A percentile compares a stretch with the other conserved stretches of the same genome.
These are phyloP conservation scores for Backusella sp. DNA, from an alignment of 192 early-diverging fungal genomes.

Conservation along the genomic window DNA sequence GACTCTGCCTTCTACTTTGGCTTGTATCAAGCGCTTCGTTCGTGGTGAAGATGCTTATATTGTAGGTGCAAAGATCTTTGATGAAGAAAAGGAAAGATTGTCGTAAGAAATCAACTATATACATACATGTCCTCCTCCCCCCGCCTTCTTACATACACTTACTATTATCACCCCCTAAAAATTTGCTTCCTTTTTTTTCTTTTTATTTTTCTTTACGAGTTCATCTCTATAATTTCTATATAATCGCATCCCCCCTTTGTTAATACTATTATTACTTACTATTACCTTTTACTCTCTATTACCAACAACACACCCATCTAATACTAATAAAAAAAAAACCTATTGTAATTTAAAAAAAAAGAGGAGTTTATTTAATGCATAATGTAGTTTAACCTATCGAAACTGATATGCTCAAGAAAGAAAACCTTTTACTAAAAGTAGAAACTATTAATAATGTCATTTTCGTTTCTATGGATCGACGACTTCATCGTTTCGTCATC, in stretches of 20 bases:
- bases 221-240: background rate
- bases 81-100: constrained; percentile 20
- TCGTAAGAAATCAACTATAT: background rate
- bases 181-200: background rate
- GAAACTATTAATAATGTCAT: background rate
- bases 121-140: background rate
- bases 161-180: background rate
- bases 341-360: background rate
- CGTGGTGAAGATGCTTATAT: constrained; percentile 36
- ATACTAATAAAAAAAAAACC: background rate
- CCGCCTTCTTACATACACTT: background rate
- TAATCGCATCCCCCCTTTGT: background rate
- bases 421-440: background rate
- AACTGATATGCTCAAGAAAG: background rate
- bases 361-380: background rate
- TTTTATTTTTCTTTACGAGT: background rate
- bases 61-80: constrained; percentile 41
- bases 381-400: background rate
- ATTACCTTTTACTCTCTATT: background rate
- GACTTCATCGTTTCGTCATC: background rate
- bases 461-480: background rate
- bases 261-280: constrained; percentile 3
- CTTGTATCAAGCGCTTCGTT: constrained; percentile 39
- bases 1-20: constrained; percentile 49
- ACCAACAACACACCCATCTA: background rate